Conservation (phyloP, 371 early-diverging fungal species). For the Umbelopsis sp. region DNA sequence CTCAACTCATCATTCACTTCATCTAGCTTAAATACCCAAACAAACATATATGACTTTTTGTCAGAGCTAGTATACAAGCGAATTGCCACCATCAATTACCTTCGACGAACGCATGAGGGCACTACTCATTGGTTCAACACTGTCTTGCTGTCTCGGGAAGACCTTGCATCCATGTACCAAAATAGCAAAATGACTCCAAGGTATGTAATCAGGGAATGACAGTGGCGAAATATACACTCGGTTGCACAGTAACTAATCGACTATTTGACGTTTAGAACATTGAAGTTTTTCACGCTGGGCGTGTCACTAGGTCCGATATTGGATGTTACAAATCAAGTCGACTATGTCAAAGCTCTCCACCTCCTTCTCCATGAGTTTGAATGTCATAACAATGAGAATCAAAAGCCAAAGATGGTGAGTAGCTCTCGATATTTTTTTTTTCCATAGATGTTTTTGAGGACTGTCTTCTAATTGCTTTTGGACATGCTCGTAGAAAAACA, state of each 20-base stretch:
- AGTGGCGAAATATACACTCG: not conserved
- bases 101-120: constrained; percentile 60
- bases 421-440: too few species aligned
- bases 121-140: constrained; percentile 65
- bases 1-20: constrained; percentile 14
- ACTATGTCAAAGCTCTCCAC: constrained; percentile 65
- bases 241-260: not conserved
- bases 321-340: constrained; percentile 63
- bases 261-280: constrained; percentile 35
- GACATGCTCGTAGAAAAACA: constrained; percentile 49
- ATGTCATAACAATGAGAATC: constrained; percentile 51
- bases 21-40: constrained; percentile 23
- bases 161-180: constrained; percentile 43
- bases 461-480: not conserved
- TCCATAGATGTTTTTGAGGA: not conserved
- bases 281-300: constrained; percentile 66
- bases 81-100: constrained; percentile 67
- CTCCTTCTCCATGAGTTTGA: constrained; percentile 66
- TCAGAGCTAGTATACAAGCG: constrained; percentile 68
- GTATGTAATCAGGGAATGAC: constrained; percentile 26
- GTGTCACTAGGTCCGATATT: constrained; percentile 64
- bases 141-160: constrained; percentile 57
- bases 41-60: constrained; percentile 51
- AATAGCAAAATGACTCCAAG: constrained; percentile 48
- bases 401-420: constrained; percentile 59